phyloP scores from a whole-genome alignment of 257 asterid genomes.

The Solanum chiquidenum region DNA sequence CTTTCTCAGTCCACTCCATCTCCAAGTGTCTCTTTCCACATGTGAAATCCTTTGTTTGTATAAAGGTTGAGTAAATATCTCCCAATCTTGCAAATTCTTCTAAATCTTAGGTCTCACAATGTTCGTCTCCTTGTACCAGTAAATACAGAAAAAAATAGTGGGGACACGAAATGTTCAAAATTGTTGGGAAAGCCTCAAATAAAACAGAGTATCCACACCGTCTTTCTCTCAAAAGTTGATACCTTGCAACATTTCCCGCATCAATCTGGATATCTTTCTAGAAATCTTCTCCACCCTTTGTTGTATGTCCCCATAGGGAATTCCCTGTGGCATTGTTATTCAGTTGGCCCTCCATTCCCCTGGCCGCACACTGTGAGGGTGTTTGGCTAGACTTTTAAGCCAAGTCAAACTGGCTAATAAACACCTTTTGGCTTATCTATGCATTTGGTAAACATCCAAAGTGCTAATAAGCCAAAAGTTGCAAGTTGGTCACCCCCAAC shows the following conservation, averaged over 20 bases:
- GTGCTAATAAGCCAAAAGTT: neutral
- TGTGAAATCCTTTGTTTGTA: neutral
- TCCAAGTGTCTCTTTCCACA: neutral
- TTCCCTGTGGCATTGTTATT: neutral
- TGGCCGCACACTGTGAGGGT: neutral
- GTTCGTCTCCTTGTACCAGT: neutral
- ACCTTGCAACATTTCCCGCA: neutral
- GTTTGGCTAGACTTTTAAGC: neutral
- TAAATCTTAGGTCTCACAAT: neutral
- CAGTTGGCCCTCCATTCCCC: neutral
- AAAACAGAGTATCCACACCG: neutral
- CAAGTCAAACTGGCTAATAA: neutral
- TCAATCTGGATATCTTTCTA: neutral
- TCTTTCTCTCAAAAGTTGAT: neutral
- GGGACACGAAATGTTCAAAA: neutral
- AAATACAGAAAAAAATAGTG: neutral
- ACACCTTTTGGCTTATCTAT: neutral
- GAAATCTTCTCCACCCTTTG: neutral
- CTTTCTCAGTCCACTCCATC: neutral
- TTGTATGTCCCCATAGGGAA: neutral
- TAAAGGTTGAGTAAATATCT: neutral
- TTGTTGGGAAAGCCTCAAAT: neutral
- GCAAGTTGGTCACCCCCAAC: neutral
- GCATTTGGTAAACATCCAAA: neutral
- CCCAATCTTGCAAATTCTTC: neutral